A percentile compares a stretch with the other conserved stretches of the same genome.
Evolutionary conservation across 2,329 filamentous ascomycete species (phyloP).

Genomic region (Mollisiaceae sp.): DNA sequence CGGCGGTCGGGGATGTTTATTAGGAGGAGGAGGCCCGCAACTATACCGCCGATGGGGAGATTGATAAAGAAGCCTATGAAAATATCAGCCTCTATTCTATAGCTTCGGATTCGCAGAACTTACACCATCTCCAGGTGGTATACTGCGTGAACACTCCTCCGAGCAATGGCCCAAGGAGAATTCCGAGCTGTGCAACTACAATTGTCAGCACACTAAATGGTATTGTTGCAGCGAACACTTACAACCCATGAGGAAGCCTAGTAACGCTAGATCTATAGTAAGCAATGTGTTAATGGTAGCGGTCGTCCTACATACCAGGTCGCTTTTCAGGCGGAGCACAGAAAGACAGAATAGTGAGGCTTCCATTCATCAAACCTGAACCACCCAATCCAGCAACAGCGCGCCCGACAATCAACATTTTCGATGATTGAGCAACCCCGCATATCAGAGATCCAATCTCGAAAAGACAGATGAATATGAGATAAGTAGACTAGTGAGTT

Average conservation of each 20-base stretch:
- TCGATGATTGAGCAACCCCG: constrained; percentile 52
- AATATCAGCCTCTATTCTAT: neutral
- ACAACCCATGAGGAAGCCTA: constrained; percentile 18
- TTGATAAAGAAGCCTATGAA: constrained; percentile 46
- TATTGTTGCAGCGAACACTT: neutral
- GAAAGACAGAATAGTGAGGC: constrained; percentile 49
- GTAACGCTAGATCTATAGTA: constrained; percentile 3
- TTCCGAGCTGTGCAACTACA: constrained; percentile 24
- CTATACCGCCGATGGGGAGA: constrained; percentile 47
- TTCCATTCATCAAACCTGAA: constrained; percentile 56
- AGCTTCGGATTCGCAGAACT: constrained; percentile 19
- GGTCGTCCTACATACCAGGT: constrained; percentile 11
- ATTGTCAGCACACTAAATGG: neutral
- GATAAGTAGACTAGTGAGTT: constrained; percentile 19
- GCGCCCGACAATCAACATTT: constrained; percentile 59
- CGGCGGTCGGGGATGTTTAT: constrained; percentile 38
- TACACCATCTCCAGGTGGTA: constrained; percentile 39
- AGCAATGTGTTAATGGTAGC: constrained; percentile 4
- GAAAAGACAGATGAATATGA: constrained; percentile 51
- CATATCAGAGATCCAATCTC: constrained; percentile 61
- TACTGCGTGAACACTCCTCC: constrained; percentile 43
- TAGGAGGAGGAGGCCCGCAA: constrained; percentile 42
- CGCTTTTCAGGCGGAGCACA: constrained; percentile 24
- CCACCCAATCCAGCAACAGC: constrained; percentile 58
- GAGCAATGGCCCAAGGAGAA: constrained; percentile 37